These are phyloP conservation scores for Coemansia interrupta DNA, from an alignment of 192 early-diverging fungal genomes.

Conservation along the genomic window DNA sequence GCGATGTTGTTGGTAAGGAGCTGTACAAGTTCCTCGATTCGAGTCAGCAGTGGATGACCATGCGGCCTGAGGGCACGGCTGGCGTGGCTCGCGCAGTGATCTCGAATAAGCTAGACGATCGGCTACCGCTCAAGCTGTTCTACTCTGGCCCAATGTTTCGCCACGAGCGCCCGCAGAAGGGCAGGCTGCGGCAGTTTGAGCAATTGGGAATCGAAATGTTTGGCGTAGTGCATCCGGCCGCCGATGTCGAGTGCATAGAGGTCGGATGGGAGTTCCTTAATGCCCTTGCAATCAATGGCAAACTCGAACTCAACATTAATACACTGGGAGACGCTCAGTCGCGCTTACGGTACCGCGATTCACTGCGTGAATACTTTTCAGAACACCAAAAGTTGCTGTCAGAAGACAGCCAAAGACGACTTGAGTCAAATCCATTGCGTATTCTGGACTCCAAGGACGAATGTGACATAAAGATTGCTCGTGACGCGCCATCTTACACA, in stretches of 20 bases:
- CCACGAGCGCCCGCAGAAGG: conserved; percentile 68
- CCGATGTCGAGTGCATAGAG: conserved; percentile 62
- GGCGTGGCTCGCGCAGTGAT: conserved; percentile 35
- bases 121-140: conserved; percentile 57
- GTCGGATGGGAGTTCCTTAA: conserved; percentile 53
- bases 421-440: conserved; percentile 60
- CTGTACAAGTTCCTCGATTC: conserved; percentile 64
- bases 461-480: conserved; percentile 44
- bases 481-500: conserved; percentile 38
- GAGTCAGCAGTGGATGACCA: conserved; percentile 55
- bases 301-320: conserved; percentile 31
- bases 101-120: conserved; percentile 45
- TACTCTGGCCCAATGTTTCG: conserved; percentile 69
- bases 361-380: conserved; percentile 52
- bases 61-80: conserved; percentile 71
- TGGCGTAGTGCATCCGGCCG: conserved; percentile 52
- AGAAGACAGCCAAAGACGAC: conserved; percentile 50
- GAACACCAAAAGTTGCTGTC: conserved; percentile 40
- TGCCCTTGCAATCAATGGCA: conserved; percentile 25
- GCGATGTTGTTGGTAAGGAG: conserved; percentile 69
- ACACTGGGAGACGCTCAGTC: conserved; percentile 37
- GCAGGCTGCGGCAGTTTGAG: conserved; percentile 68
- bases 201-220: conserved; percentile 66
- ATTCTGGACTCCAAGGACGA: conserved; percentile 63
- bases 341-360: conserved; percentile 35